Evolutionary conservation across 1,284 basidiomycete genomes (phyloP).

Genomic region (Exsudoporus floridanus): DNA sequence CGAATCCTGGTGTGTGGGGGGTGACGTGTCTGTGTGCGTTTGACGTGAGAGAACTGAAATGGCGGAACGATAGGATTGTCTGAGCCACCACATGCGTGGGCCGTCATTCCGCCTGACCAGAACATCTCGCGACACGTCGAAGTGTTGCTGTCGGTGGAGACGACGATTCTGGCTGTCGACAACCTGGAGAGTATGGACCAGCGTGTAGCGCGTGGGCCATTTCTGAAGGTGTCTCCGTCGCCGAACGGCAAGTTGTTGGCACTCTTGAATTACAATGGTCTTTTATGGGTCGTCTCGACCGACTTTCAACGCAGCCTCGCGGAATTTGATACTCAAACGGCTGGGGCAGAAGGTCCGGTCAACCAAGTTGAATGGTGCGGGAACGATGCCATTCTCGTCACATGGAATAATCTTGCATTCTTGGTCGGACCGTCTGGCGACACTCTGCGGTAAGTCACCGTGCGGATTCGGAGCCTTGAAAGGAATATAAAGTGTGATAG

Average conservation of each 20-base stretch:
- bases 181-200: constrained; percentile 87
- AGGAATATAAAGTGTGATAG: constrained; percentile 58
- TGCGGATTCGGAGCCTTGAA: neutral
- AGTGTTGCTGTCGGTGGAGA: constrained; percentile 76
- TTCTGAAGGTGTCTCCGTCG: constrained; percentile 82
- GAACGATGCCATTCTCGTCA: constrained; percentile 89
- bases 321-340: constrained; percentile 71
- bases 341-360: constrained; percentile 55
- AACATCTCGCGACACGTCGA: constrained; percentile 86
- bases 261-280: constrained; percentile 69
- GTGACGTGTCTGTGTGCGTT: neutral
- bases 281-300: constrained; percentile 89
- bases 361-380: constrained; percentile 92
- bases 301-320: constrained; percentile 90
- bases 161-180: constrained; percentile 80
- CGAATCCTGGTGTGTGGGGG: constrained; percentile 62
- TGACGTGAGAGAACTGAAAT: constrained; percentile 14
- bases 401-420: constrained; percentile 78
- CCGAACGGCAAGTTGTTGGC: constrained; percentile 94
- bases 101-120: constrained; percentile 82
- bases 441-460: constrained; percentile 66
- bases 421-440: constrained; percentile 93
- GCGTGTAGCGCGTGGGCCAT: constrained; percentile 86
- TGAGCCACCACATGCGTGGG: constrained; percentile 80
- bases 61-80: constrained; percentile 52